phyloP scores from a whole-genome alignment of 108 stramenopile genomes.

The Mayamaea pseudoterrestris region DNA sequence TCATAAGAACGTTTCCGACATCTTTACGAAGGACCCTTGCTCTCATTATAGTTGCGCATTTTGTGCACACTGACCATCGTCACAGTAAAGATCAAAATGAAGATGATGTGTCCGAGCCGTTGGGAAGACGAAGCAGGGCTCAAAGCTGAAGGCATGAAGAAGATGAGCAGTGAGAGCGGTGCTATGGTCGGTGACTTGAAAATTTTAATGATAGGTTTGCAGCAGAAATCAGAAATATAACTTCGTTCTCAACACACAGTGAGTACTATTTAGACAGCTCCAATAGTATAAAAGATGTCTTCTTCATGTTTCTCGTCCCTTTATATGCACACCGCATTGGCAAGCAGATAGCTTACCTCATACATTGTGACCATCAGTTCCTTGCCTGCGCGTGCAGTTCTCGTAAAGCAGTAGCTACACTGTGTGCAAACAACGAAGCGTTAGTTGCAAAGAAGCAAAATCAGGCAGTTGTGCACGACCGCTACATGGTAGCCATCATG shows the following conservation, averaged over 20 bases:
- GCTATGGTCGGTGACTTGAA: not conserved
- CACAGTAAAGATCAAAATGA: no score
- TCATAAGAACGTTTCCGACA: no score
- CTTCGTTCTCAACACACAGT: constrained; percentile 2
- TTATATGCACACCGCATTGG: not conserved
- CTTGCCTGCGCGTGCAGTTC: no score
- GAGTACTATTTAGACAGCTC: constrained; percentile 4
- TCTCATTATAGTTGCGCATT: no score
- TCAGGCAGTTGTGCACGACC: not conserved
- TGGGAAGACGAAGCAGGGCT: not conserved
- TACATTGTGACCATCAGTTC: no score
- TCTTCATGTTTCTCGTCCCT: not conserved
- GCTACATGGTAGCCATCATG: constrained; percentile 3
- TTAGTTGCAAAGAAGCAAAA: not conserved
- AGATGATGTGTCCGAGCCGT: not conserved
- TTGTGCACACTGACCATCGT: no score
- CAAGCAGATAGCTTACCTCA: not conserved
- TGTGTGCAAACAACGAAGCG: no score
- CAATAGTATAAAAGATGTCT: constrained; percentile 5
- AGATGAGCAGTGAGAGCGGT: not conserved
- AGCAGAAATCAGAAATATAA: constrained; percentile 2
- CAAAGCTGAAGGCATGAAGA: not conserved
- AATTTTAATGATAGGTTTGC: not conserved
- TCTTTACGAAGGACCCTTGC: no score
- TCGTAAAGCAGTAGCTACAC: no score